Evolutionary conservation across 2,329 filamentous ascomycete species (phyloP).

Genomic region (Cytospora paraplurivora): DNA sequence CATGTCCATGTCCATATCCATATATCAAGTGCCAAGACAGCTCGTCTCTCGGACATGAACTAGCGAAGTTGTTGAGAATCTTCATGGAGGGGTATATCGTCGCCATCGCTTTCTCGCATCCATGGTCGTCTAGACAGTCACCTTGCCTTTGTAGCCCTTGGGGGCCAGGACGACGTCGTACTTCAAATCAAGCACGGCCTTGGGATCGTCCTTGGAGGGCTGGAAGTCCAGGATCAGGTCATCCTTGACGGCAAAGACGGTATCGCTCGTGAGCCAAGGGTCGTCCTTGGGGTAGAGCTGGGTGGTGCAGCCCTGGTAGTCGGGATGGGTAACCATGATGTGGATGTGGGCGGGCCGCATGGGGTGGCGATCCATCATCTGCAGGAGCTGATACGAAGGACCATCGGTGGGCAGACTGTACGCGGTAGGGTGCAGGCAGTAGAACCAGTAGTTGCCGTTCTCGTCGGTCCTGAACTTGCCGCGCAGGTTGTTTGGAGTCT

Average conservation of each 20-base stretch:
- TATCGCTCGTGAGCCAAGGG: conserved; percentile 52
- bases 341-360: conserved; percentile 34
- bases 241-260: conserved; percentile 42
- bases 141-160: conserved; percentile 33
- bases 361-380: conserved; percentile 33
- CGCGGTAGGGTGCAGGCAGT: conserved; percentile 64
- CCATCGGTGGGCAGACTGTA: conserved; percentile 64
- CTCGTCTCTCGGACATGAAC: background rate
- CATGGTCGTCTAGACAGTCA: background rate
- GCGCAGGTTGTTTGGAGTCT: conserved; percentile 50
- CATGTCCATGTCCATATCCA: background rate
- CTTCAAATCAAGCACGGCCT: conserved; percentile 37
- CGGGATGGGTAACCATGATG: conserved; percentile 45
- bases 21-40: background rate
- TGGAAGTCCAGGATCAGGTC: conserved; percentile 48
- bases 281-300: conserved; percentile 66
- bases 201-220: conserved; percentile 41
- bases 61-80: background rate
- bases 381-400: conserved; percentile 32
- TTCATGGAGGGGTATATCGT: background rate
- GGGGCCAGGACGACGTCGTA: conserved; percentile 35
- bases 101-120: background rate
- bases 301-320: conserved; percentile 65
- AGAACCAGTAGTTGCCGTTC: conserved; percentile 63
- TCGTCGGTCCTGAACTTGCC: conserved; percentile 65